These are phyloP conservation scores for Solanum hybrid DNA, from an alignment of 305 asterid genomes.

Conservation along the genomic window DNA sequence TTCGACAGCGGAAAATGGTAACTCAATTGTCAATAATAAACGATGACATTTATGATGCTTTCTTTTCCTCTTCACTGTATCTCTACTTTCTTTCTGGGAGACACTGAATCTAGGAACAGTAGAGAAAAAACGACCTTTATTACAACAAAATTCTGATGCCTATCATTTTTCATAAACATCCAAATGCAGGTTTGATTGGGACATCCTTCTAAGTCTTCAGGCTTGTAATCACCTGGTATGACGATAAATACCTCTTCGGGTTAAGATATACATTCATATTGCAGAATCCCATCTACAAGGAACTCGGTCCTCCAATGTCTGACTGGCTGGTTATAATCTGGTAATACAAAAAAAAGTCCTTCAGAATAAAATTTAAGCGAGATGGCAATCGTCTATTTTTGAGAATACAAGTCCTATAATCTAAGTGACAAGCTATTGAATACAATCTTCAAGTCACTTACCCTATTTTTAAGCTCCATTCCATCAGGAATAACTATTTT, in stretches of 20 bases:
- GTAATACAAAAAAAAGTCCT: neutral
- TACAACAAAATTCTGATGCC: neutral
- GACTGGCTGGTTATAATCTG: constrained; percentile 9
- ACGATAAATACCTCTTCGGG: neutral
- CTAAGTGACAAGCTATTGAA: neutral
- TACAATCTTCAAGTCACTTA: constrained; percentile 16
- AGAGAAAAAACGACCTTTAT: neutral
- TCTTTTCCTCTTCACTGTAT: neutral
- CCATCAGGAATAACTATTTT: constrained; percentile 63
- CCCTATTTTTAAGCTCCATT: constrained; percentile 58
- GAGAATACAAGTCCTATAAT: neutral
- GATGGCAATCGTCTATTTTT: neutral
- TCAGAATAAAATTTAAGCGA: neutral
- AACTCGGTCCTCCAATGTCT: neutral
- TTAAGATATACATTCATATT: neutral
- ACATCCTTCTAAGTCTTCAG: neutral
- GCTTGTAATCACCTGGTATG: neutral
- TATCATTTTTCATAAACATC: neutral
- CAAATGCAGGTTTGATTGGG: neutral
- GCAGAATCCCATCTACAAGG: neutral
- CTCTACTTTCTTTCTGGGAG: neutral
- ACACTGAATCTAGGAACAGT: neutral
- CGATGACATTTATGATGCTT: neutral
- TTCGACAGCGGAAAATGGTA: neutral
- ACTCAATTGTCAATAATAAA: neutral